Percentiles rank a stretch among this genome's conserved stretches.
Evolutionary conservation across 768 basidiomycete species (phyloP).

Genomic region (Tylopilus felleus): DNA sequence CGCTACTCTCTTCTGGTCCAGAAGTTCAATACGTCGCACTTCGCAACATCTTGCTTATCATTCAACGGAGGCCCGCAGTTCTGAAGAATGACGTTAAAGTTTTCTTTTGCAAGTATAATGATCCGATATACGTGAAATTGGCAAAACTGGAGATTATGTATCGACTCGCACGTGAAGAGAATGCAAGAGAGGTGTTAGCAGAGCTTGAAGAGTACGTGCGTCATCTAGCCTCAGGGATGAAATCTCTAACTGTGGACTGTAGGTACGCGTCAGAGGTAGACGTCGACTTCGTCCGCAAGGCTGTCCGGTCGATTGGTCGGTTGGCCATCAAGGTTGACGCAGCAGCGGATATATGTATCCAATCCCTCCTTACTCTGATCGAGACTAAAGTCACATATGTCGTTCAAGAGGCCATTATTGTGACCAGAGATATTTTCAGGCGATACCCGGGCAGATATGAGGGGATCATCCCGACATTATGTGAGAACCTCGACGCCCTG

Average conservation of each 20-base stretch:
- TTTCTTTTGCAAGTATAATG: slow-evolving; percentile 99
- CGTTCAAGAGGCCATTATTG: slow-evolving; percentile 95
- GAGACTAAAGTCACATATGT: slow-evolving; percentile 95
- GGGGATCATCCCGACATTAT: slow-evolving; percentile 89
- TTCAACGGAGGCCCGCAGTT: slow-evolving; percentile 89
- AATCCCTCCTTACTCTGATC: slow-evolving; percentile 79
- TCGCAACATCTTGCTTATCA: slow-evolving; percentile 94
- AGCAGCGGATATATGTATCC: slow-evolving; percentile 88
- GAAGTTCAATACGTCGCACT: slow-evolving; percentile 98
- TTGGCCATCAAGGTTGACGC: slow-evolving; percentile 95
- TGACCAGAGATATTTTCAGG: slow-evolving; percentile 97
- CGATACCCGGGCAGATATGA: slow-evolving; percentile 97
- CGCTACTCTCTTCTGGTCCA: slow-evolving; percentile 91
- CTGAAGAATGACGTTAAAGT: slow-evolving; percentile 97
- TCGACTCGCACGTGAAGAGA: slow-evolving; percentile 90
- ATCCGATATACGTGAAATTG: slow-evolving; percentile 97
- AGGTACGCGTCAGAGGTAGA: slow-evolving; percentile 99
- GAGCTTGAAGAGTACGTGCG: slow-evolving; percentile 85
- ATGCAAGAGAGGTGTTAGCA: slow-evolving; percentile 86
- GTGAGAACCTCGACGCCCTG: slow-evolving; percentile 85
- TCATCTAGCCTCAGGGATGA: neutral
- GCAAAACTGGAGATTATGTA: slow-evolving; percentile 99
- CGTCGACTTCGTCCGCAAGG: slow-evolving; percentile 96
- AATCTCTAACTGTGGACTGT: neutral
- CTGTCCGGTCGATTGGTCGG: slow-evolving; percentile 94